Evolutionary conservation across 352 stramenopile species (phyloP).

Genomic region (Phytophthora sp.): DNA sequence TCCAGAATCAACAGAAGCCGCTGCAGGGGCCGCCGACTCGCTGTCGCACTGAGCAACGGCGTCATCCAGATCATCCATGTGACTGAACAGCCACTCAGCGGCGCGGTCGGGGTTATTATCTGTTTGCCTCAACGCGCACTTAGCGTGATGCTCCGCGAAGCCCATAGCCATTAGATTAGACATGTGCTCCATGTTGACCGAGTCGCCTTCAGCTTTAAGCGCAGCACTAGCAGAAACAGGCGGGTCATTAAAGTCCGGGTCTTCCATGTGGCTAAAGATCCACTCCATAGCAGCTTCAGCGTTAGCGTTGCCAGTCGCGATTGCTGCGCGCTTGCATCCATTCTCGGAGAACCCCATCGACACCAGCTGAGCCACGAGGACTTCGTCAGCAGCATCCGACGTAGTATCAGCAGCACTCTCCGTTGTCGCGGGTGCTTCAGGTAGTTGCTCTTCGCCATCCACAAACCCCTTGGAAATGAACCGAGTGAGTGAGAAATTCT

Average conservation of each 20-base stretch:
- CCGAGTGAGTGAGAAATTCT: slow-evolving; percentile 78
- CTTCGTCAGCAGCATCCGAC: slow-evolving; percentile 84
- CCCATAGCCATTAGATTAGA: slow-evolving; percentile 85
- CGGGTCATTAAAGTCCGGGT: slow-evolving; percentile 98
- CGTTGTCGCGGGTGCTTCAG: slow-evolving; percentile 50
- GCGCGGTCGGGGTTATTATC: slow-evolving; percentile 92
- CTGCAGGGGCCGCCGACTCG: slow-evolving; percentile 23
- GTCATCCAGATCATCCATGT: slow-evolving; percentile 95
- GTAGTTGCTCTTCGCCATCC: slow-evolving; percentile 88
- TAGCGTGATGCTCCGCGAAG: slow-evolving; percentile 90
- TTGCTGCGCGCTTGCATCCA: slow-evolving; percentile 95
- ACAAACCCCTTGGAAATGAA: slow-evolving; percentile 91
- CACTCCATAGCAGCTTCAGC: slow-evolving; percentile 97
- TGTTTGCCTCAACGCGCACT: slow-evolving; percentile 93
- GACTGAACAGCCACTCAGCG: slow-evolving; percentile 98
- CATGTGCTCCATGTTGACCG: slow-evolving; percentile 81
- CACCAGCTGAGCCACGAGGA: slow-evolving; percentile 94
- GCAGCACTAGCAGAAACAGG: slow-evolving; percentile 34
- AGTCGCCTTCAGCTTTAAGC: slow-evolving; percentile 36
- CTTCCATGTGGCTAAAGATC: slow-evolving; percentile 98
- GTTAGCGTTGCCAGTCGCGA: slow-evolving; percentile 90
- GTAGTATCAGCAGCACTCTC: slow-evolving; percentile 14
- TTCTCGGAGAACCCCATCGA: slow-evolving; percentile 99
- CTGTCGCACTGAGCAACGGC: slow-evolving; percentile 90
- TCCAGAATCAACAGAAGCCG: slow-evolving; percentile 18